Conservation (phyloP, 2,329 filamentous ascomycete species). For the Capronia epimyces region DNA sequence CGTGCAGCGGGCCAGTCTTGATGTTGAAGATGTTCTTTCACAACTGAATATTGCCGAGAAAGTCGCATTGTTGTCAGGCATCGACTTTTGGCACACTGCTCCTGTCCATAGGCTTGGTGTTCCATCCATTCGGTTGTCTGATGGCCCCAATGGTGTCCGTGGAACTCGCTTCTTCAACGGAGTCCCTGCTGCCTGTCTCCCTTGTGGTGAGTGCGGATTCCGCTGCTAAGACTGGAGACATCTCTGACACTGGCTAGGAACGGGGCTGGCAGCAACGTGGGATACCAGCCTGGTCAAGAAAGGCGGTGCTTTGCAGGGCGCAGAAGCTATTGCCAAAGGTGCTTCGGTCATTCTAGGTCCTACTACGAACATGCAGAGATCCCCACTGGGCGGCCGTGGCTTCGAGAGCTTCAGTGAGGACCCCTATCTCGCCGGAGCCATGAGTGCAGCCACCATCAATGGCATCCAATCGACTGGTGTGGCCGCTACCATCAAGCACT, state of each 20-base stretch:
- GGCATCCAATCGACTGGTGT: conserved; percentile 69
- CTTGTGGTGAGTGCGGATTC: conserved; percentile 45
- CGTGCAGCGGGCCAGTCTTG: conserved; percentile 19
- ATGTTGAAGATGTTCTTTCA: conserved; percentile 31
- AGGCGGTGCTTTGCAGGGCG: conserved; percentile 64
- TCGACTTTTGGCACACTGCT: conserved; percentile 66
- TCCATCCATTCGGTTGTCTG: conserved; percentile 60
- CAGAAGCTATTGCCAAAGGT: conserved; percentile 67
- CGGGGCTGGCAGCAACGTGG: conserved; percentile 74
- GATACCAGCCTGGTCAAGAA: conserved; percentile 64
- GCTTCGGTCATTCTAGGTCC: conserved; percentile 69
- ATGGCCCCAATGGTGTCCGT: conserved; percentile 65
- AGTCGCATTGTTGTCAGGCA: conserved; percentile 56
- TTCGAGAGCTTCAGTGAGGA: conserved; percentile 87
- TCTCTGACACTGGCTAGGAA: conserved; percentile 41
- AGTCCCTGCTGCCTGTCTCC: conserved; percentile 67
- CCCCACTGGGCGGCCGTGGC: conserved; percentile 75
- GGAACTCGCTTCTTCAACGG: conserved; percentile 65
- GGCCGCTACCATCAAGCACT: conserved; percentile 70
- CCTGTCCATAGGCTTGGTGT: conserved; percentile 58
- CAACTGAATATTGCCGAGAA: conserved; percentile 39
- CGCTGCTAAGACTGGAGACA: neutral
- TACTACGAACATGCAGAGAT: conserved; percentile 75
- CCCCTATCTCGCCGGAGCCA: conserved; percentile 66
- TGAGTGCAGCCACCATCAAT: conserved; percentile 66